Evolutionary conservation across 441 rosid species (phyloP), one percentile per base, ranked within the genome.

Genomic region (Jatropha multifida): DNA sequence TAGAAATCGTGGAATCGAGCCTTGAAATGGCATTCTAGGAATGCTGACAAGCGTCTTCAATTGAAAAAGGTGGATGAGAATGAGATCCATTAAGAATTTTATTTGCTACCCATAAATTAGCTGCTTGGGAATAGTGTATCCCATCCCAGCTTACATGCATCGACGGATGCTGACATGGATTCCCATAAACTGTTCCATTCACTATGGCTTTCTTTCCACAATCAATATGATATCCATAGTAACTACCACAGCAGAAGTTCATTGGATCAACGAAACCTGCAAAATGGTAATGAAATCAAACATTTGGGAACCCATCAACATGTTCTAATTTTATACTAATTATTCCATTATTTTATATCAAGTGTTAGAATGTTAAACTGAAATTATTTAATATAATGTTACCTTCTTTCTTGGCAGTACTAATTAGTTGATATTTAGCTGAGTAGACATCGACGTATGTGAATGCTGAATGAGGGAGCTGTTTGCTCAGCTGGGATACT

Each of bases 71-170:
- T 65, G 88, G 93, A 69, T 73, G 70, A n/a, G 93, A 90, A 72
- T 82, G 76, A 52, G 88, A 85, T 14, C 93, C 94, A 15, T 77
- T 78, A 68, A 88, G 84, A 63, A 90, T 88, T 37, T 48, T 76
- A 13, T 71, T 78, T 12, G 88, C 87, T n/a, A 92, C 69, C 81
- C 86, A 81, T 71, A 59, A 58, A 75, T 94, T 92, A 10, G 88
- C 91, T 5, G 94, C 87, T 71, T 89, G 78, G 0, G 92, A 66
- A 81, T 87, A 91, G 80, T 89, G 93, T 74, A 90, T 83, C 12
- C 94, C 97, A 81, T 90, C 95, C 94, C 94, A 90, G 80, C 90
- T 90, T 51, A 92, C 77, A 75, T 83, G 88, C 71, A 14, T 80
- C n/a, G 78, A 82, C 15, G 91, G 90, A 75, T 83, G 64, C 70